A percentile compares a stretch with the other conserved stretches of the same genome.
These are phyloP conservation scores for Colletotrichum melonis DNA, from an alignment of 2,329 filamentous ascomycete species.

Conservation along the genomic window DNA sequence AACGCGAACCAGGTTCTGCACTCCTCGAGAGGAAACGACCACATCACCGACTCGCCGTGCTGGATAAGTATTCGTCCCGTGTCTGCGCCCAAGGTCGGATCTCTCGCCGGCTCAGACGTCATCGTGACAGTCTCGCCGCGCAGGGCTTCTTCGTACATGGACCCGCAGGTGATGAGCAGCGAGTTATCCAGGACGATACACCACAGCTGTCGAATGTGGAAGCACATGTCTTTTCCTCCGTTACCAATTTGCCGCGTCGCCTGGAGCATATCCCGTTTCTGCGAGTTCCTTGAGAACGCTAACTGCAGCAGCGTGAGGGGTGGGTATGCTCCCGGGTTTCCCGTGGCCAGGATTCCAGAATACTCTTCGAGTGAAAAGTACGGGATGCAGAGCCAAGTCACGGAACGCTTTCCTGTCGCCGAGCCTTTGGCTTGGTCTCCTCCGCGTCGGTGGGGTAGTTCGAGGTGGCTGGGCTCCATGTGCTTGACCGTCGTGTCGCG, in stretches of 20 bases:
- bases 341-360: conserved; percentile 48
- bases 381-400: conserved; percentile 58
- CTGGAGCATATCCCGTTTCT: conserved; percentile 58
- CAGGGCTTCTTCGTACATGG: conserved; percentile 47
- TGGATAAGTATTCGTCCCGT: conserved; percentile 47
- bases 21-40: conserved; percentile 51
- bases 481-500: conserved; percentile 52
- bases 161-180: conserved; percentile 55
- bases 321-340: conserved; percentile 50
- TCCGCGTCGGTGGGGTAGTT: conserved; percentile 46
- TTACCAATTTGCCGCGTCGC: conserved; percentile 54
- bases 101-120: conserved; percentile 43
- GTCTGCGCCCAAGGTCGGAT: conserved; percentile 25
- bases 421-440: conserved; percentile 38
- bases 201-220: conserved; percentile 62
- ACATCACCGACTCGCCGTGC: conserved; percentile 48
- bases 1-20: conserved; percentile 59
- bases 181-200: conserved; percentile 56
- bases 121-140: conserved; percentile 46
- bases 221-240: conserved; percentile 51
- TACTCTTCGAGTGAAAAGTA: conserved; percentile 60
- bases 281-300: conserved; percentile 51
- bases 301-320: conserved; percentile 56
- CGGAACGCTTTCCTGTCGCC: conserved; percentile 35
- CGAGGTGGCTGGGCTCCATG: conserved; percentile 53